phyloP scores from a whole-genome alignment of 139 green algal species.

The Micractinium sp. region DNA sequence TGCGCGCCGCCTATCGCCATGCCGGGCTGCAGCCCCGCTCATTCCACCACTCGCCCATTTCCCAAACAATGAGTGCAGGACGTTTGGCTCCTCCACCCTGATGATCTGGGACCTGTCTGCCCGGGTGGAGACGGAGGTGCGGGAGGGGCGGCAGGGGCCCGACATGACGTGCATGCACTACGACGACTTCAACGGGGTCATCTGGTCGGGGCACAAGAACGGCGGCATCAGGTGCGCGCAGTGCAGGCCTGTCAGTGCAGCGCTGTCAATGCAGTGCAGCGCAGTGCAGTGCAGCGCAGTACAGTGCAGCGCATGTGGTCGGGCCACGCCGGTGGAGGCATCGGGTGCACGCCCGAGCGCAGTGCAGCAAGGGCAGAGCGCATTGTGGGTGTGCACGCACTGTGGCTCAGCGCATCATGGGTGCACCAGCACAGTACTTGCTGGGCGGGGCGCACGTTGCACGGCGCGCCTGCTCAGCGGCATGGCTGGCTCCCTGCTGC shows the following conservation, averaged over 20 bases:
- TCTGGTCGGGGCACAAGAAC: slow-evolving; percentile 58
- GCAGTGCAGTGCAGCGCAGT: not conserved
- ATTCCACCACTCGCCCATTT: no score
- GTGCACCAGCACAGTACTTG: no score
- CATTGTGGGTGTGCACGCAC: no score
- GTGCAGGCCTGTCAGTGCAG: not conserved
- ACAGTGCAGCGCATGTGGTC: not conserved
- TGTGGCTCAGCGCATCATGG: no score
- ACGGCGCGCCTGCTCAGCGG: not conserved
- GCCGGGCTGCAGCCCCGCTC: no score
- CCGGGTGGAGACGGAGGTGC: slow-evolving; percentile 9
- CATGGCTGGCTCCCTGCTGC: not conserved
- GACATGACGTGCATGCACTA: slow-evolving; percentile 47
- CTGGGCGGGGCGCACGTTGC: no score
- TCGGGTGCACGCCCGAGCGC: no score
- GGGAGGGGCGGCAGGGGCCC: not conserved
- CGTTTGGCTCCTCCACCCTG: slow-evolving; percentile 30
- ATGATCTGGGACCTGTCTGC: slow-evolving; percentile 37
- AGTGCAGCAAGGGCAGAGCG: no score
- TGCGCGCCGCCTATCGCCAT: no score
- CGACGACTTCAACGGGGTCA: slow-evolving; percentile 29
- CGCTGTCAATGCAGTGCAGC: not conserved
- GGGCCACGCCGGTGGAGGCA: no score
- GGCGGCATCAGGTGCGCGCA: slow-evolving; percentile 26
- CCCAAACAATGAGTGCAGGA: no score